Evolutionary conservation across 2,329 filamentous ascomycete species (phyloP).

Genomic region (Pestalotiopsis sp.): DNA sequence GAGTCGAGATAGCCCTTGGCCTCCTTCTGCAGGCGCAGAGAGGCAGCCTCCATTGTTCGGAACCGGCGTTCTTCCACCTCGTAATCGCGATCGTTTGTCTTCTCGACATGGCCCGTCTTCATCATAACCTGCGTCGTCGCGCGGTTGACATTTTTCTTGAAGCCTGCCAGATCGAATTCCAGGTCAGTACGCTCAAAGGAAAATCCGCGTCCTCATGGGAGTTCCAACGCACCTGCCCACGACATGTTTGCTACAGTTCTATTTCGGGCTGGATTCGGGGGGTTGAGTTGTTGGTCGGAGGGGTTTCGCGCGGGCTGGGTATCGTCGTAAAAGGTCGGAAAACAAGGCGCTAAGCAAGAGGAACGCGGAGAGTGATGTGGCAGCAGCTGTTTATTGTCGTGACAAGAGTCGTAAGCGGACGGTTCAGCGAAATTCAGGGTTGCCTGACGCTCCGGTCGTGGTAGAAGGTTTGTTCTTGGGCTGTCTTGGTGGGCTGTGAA

Average conservation of each 20-base stretch:
- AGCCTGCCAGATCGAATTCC: slow-evolving; percentile 52
- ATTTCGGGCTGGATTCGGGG: neutral
- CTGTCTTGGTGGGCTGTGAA: neutral
- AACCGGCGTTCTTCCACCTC: slow-evolving; percentile 97
- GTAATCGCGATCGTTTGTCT: slow-evolving; percentile 97
- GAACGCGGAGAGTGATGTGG: neutral
- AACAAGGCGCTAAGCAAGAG: neutral
- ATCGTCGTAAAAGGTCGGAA: neutral
- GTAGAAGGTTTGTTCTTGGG: neutral
- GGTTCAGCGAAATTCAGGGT: neutral
- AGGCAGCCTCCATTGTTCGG: slow-evolving; percentile 95
- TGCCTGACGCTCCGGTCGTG: neutral
- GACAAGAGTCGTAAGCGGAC: neutral
- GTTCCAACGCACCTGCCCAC: slow-evolving; percentile 64
- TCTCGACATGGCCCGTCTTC: slow-evolving; percentile 99
- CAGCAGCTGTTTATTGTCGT: neutral
- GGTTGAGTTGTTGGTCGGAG: neutral
- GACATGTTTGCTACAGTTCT: slow-evolving; percentile 57
- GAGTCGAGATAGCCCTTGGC: slow-evolving; percentile 98
- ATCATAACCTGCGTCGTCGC: slow-evolving; percentile 99
- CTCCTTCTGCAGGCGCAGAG: slow-evolving; percentile 91
- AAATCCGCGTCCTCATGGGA: slow-evolving; percentile 14
- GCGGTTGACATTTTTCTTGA: slow-evolving; percentile 97
- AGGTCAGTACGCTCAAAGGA: neutral
- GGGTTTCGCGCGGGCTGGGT: neutral